Conservation (phyloP, 345 rosid genomes). For the Boechera divaricarpa region DNA sequence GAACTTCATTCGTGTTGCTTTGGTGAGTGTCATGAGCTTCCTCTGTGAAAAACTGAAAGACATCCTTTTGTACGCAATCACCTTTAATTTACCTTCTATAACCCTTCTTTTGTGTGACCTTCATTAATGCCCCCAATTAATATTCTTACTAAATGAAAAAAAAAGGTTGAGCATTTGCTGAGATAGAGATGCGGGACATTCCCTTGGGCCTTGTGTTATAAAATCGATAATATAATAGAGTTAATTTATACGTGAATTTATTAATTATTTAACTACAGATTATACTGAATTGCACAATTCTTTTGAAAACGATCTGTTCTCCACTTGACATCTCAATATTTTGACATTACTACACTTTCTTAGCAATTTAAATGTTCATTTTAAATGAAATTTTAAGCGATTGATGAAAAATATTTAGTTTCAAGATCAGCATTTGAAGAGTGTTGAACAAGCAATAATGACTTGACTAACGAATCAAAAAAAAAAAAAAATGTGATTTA, state of each 20-base stretch:
- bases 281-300: not conserved
- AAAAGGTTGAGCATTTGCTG: not conserved
- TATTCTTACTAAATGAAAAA: not conserved
- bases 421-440: not conserved
- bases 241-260: not conserved
- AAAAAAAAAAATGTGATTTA: not conserved
- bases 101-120: conserved; percentile 44
- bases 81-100: conserved; percentile 34
- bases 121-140: conserved; percentile 39
- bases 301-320: not conserved
- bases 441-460: not conserved
- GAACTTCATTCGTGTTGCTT: conserved; percentile 41
- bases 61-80: conserved; percentile 40
- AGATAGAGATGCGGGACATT: not conserved
- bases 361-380: not conserved
- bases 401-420: not conserved
- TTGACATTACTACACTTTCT: not conserved
- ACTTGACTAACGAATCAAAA: not conserved
- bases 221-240: not conserved
- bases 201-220: not conserved
- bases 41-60: conserved; percentile 39
- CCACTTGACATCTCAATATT: not conserved
- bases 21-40: conserved; percentile 47
- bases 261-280: not conserved
- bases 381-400: not conserved